phyloP scores from a whole-genome alignment of 2,329 filamentous ascomycete genomes.

The Arthrobotrys pseudoclavata region DNA sequence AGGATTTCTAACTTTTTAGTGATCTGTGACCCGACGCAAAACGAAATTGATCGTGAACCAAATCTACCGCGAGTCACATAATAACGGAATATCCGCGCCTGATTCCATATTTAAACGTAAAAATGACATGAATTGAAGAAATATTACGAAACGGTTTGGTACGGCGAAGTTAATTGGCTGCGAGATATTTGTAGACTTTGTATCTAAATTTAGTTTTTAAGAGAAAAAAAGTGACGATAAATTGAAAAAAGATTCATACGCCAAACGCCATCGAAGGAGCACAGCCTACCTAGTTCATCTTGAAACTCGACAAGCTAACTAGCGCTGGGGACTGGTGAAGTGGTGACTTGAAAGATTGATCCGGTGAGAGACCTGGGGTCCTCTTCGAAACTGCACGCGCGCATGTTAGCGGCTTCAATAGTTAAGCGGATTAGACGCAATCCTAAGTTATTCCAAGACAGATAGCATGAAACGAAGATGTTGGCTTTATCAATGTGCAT shows the following conservation, averaged over 20 bases:
- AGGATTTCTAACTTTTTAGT: background rate
- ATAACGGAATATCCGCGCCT: conserved; percentile 4
- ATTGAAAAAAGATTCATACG: background rate
- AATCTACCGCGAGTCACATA: conserved; percentile 13
- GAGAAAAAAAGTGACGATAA: background rate
- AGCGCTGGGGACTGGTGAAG: conserved; percentile 6
- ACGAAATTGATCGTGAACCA: background rate
- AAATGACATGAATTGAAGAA: conserved; percentile 11
- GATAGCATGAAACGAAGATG: conserved; percentile 19
- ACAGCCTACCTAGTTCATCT: conserved; percentile 19
- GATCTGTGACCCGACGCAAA: background rate
- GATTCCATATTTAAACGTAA: conserved; percentile 13
- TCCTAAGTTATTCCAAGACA: conserved; percentile 8
- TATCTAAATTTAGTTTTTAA: background rate
- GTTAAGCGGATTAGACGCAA: conserved; percentile 18
- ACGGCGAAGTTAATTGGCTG: background rate
- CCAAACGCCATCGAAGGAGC: conserved; percentile 5
- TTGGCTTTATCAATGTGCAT: conserved; percentile 24
- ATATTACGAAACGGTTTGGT: conserved; percentile 12
- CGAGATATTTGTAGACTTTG: background rate
- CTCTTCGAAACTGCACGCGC: conserved; percentile 3
- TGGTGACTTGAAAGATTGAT: background rate
- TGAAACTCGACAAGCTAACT: conserved; percentile 15
- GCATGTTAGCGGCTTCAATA: conserved; percentile 22
- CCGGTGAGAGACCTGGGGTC: background rate